Evolutionary conservation across 2,329 filamentous ascomycete species (phyloP).

Genomic region (Cladosporium halotolerans): DNA sequence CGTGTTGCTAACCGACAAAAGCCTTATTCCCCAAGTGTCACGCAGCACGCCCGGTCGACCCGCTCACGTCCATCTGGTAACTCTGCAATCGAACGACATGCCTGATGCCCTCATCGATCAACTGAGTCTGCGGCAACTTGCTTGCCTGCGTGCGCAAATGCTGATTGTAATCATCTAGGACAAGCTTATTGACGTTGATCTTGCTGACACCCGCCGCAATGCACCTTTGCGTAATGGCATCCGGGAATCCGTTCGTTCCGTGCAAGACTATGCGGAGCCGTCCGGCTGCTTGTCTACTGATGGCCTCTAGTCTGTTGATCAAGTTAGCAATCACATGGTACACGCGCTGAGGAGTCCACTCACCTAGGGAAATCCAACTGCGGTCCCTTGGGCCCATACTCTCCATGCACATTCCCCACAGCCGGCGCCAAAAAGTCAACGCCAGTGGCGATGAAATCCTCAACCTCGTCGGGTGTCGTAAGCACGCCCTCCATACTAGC

Average conservation of each 20-base stretch:
- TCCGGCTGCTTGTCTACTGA: constrained; percentile 28
- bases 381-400: constrained; percentile 27
- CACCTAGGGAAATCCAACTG: constrained; percentile 26
- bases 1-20: too few species aligned
- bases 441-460: constrained; percentile 26
- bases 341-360: background rate
- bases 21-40: too few species aligned
- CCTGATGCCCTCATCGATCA: constrained; percentile 28
- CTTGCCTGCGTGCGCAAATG: constrained; percentile 16
- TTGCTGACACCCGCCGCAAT: constrained; percentile 47
- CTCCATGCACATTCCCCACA: constrained; percentile 29
- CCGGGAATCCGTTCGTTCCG: constrained; percentile 50
- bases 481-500: constrained; percentile 24
- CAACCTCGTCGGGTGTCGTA: constrained; percentile 23
- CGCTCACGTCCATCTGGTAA: constrained; percentile 15
- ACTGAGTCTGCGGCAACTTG: constrained; percentile 22
- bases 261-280: constrained; percentile 48
- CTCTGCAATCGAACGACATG: constrained; percentile 23
- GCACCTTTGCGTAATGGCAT: constrained; percentile 45
- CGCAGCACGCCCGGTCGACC: background rate
- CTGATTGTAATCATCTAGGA: constrained; percentile 35
- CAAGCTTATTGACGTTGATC: constrained; percentile 52
- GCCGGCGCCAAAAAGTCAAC: constrained; percentile 29
- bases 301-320: constrained; percentile 32
- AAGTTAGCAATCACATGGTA: background rate